Conservation (phyloP, 371 early-diverging fungal species). For the Saksenaea oblongispora region DNA sequence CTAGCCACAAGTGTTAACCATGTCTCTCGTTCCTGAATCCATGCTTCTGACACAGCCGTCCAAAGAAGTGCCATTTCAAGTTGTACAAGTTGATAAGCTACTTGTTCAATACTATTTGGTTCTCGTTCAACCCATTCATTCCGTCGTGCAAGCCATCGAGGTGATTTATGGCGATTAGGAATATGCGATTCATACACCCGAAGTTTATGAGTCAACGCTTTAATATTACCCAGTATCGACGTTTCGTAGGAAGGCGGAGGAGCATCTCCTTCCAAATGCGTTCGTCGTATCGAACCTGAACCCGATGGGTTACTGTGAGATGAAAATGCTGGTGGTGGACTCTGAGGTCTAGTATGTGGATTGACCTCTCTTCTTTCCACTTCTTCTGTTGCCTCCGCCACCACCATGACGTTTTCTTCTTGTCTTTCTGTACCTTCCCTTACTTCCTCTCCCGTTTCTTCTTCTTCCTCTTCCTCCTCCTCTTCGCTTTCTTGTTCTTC, state of each 20-base stretch:
- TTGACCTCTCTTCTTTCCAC: not conserved
- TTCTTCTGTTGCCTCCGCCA: not conserved
- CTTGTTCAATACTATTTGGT: constrained; percentile 43
- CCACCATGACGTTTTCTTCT: not conserved
- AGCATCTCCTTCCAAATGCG: constrained; percentile 19
- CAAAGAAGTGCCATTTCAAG: constrained; percentile 51
- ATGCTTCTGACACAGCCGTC: constrained; percentile 49
- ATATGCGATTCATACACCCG: constrained; percentile 45
- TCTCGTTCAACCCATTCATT: constrained; percentile 36
- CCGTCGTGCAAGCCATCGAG: constrained; percentile 44
- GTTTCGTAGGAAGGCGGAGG: constrained; percentile 53
- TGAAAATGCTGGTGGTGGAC: constrained; percentile 37
- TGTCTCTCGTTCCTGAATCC: constrained; percentile 52
- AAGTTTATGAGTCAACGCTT: constrained; percentile 32
- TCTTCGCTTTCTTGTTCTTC: not conserved
- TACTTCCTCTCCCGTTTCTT: not conserved
- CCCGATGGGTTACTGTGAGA: not conserved
- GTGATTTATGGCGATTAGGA: constrained; percentile 47
- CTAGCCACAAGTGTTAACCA: constrained; percentile 48
- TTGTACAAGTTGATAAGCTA: constrained; percentile 47
- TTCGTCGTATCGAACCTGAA: not conserved
- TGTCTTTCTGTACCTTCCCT: not conserved
- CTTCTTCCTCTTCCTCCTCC: constrained; percentile 9
- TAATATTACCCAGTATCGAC: constrained; percentile 44
- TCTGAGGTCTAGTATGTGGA: constrained; percentile 6